A percentile compares a stretch with the other conserved stretches of the same genome.
Conservation (phyloP, 768 basidiomycete genomes). For the Guyanaporus albipodus region DNA sequence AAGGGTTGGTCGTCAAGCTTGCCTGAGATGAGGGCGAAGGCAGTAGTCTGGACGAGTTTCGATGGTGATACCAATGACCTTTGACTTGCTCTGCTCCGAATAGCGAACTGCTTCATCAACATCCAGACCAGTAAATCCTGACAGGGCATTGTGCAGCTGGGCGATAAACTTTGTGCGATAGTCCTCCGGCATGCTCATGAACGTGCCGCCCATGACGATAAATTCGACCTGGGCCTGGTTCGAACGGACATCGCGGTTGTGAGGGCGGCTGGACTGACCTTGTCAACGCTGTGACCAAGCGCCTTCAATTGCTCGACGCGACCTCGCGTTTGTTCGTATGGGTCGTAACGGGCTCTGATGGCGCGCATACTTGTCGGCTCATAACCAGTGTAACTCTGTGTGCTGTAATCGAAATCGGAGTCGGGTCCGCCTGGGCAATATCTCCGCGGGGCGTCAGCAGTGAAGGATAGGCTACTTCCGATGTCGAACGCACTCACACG, state of each 20-base stretch:
- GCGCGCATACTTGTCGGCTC: slow-evolving; percentile 99
- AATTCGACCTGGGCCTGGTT: slow-evolving; percentile 63
- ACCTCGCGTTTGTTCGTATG: slow-evolving; percentile 94
- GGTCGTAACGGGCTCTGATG: slow-evolving; percentile 93
- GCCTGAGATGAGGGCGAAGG: slow-evolving; percentile 92
- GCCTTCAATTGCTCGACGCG: slow-evolving; percentile 94
- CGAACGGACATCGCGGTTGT: not conserved
- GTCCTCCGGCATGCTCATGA: slow-evolving; percentile 99
- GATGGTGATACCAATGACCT: slow-evolving; percentile 98
- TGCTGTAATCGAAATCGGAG: slow-evolving; percentile 99
- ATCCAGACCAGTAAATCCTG: slow-evolving; percentile 88
- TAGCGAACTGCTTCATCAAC: slow-evolving; percentile 97
- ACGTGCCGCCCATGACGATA: slow-evolving; percentile 98
- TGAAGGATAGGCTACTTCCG: not conserved
- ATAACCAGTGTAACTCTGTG: slow-evolving; percentile 92
- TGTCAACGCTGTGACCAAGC: slow-evolving; percentile 96
- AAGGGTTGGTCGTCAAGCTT: slow-evolving; percentile 7
- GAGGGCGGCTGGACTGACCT: slow-evolving; percentile 50
- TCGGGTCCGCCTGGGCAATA: slow-evolving; percentile 99
- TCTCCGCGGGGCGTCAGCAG: slow-evolving; percentile 35
- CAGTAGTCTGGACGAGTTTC: slow-evolving; percentile 99
- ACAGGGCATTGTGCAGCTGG: slow-evolving; percentile 94
- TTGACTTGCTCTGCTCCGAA: slow-evolving; percentile 96
- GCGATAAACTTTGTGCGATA: slow-evolving; percentile 93
- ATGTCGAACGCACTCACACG: slow-evolving; percentile 55